Evolutionary conservation across 495 filamentous ascomycete genomes (phyloP).

Genomic region (Aspergillus mulundensis): DNA sequence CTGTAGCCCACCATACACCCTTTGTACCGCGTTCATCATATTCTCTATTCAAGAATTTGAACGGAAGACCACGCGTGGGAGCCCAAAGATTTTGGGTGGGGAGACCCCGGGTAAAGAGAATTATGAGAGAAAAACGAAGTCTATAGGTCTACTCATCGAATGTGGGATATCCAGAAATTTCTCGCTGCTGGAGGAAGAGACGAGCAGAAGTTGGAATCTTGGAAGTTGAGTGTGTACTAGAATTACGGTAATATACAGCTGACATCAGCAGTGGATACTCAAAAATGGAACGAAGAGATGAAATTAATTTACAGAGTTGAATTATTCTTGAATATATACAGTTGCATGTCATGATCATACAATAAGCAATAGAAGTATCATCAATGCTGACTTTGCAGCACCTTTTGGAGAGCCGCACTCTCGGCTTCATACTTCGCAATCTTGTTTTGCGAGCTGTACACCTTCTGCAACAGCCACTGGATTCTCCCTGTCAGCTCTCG

Average conservation of each 20-base stretch:
- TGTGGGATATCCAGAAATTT: neutral
- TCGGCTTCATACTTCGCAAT: slow-evolving; percentile 71
- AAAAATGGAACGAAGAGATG: neutral
- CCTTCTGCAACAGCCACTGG: slow-evolving; percentile 67
- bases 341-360: neutral
- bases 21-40: neutral
- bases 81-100: neutral
- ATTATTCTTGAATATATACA: neutral
- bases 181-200: neutral
- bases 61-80: neutral
- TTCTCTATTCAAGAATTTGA: neutral
- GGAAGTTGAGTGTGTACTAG: neutral
- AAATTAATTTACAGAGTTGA: neutral
- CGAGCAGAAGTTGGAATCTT: neutral
- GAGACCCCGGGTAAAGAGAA: neutral
- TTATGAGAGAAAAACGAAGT: neutral
- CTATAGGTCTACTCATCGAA: neutral
- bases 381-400: slow-evolving; percentile 29
- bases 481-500: slow-evolving; percentile 57
- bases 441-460: slow-evolving; percentile 68
- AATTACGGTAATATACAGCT: slow-evolving; percentile 1
- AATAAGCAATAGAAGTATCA: neutral
- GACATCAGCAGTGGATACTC: neutral
- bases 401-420: slow-evolving; percentile 65
- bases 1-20: neutral